phyloP scores from a whole-genome alignment of 352 stramenopile species.

The Globisporangium cylindrosporum region DNA sequence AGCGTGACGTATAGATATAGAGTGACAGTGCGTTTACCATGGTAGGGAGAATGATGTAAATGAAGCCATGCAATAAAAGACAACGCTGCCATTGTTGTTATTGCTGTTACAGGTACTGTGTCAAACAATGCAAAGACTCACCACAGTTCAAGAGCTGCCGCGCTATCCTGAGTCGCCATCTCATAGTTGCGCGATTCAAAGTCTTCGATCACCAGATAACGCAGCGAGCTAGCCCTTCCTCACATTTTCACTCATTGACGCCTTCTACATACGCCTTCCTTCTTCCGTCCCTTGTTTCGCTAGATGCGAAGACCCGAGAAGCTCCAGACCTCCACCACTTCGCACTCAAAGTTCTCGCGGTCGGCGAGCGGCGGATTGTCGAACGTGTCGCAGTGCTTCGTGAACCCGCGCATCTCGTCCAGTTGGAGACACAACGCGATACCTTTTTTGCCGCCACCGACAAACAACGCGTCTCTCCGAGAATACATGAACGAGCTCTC shows the following conservation, averaged over 20 bases:
- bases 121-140: background rate
- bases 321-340: slow-evolving; percentile 67
- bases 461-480: slow-evolving; percentile 48
- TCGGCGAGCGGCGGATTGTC: slow-evolving; percentile 51
- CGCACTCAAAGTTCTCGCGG: slow-evolving; percentile 52
- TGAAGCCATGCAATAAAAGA: background rate
- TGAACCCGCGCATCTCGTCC: slow-evolving; percentile 71
- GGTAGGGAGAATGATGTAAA: background rate
- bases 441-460: slow-evolving; percentile 62
- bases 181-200: background rate
- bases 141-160: background rate
- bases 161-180: background rate
- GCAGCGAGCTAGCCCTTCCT: background rate
- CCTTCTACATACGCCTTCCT: background rate
- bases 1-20: background rate
- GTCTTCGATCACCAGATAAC: background rate
- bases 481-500: slow-evolving; percentile 77
- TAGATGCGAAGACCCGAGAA: slow-evolving; percentile 70
- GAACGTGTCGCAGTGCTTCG: slow-evolving; percentile 60
- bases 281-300: background rate
- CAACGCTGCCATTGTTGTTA: background rate
- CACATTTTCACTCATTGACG: background rate
- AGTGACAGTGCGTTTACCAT: background rate
- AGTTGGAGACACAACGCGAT: slow-evolving; percentile 71
- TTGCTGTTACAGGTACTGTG: background rate